phyloP scores from a whole-genome alignment of 805 yeast genomes.

The Lachancea thermotolerans region DNA sequence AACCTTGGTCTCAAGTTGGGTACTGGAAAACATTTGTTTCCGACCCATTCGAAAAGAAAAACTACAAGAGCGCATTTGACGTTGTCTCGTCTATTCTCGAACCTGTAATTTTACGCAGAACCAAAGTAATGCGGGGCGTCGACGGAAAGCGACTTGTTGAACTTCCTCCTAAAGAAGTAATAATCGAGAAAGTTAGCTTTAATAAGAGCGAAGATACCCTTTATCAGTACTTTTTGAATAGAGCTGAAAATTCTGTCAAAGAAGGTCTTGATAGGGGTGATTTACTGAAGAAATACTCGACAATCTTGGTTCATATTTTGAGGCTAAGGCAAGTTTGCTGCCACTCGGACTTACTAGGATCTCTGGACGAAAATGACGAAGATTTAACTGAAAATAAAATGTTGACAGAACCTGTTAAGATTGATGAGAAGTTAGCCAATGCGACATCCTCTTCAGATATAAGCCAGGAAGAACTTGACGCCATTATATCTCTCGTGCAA shows the following conservation, averaged over 20 bases:
- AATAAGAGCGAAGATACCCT: constrained; percentile 57
- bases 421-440: constrained; percentile 1
- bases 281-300: constrained; percentile 63
- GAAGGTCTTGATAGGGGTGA: constrained; percentile 60
- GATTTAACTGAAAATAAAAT: constrained; percentile 18
- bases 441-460: not conserved
- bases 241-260: constrained; percentile 57
- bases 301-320: constrained; percentile 74
- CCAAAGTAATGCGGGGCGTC: constrained; percentile 71
- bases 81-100: constrained; percentile 81
- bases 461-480: constrained; percentile 7
- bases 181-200: constrained; percentile 60
- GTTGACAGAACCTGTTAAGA: constrained; percentile 2
- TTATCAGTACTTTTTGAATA: constrained; percentile 60
- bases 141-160: constrained; percentile 70
- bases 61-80: constrained; percentile 64
- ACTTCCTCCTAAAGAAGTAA: constrained; percentile 69
- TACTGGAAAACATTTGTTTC: constrained; percentile 87
- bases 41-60: constrained; percentile 69
- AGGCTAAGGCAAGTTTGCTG: constrained; percentile 86
- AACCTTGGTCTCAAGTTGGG: constrained; percentile 82
- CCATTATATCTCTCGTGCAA: constrained; percentile 2
- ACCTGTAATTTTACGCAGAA: constrained; percentile 76
- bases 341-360: constrained; percentile 60
- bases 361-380: constrained; percentile 48